phyloP scores from a whole-genome alignment of 2,329 filamentous ascomycete species.

The Aspergillus hortae region DNA sequence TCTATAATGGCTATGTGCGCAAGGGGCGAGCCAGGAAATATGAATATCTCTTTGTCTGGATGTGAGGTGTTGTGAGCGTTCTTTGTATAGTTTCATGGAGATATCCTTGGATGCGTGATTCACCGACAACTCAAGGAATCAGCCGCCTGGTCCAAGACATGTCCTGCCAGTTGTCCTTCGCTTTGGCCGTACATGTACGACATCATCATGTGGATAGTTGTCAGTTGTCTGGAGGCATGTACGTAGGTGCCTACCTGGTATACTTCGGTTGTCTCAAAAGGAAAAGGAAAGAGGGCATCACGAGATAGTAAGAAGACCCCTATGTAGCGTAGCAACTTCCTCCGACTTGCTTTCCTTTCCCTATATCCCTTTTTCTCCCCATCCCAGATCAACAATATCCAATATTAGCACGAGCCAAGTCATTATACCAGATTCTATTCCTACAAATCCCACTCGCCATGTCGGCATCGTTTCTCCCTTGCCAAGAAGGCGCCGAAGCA shows the following conservation, averaged over 20 bases:
- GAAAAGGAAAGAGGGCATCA: neutral
- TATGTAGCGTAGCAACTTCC: neutral
- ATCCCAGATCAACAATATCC: neutral
- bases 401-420: neutral
- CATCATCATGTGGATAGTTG: neutral
- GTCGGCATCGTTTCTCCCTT: constrained; percentile 6
- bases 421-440: neutral
- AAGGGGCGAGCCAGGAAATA: too few relatives aligned
- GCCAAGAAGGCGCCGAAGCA: constrained; percentile 10
- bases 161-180: neutral
- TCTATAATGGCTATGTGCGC: too few relatives aligned
- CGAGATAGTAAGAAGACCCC: neutral
- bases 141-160: neutral
- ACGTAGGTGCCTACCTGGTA: too few relatives aligned
- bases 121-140: too few relatives aligned
- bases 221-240: too few relatives aligned
- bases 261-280: too few relatives aligned
- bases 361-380: neutral
- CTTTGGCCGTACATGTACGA: too few relatives aligned
- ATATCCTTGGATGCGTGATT: too few relatives aligned
- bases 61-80: too few relatives aligned
- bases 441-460: neutral
- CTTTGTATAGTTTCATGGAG: too few relatives aligned
- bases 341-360: neutral
- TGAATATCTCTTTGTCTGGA: too few relatives aligned